Base-by-base conservation (phyloP, 805 yeast genomes). In the Candida saitoana region DNA sequence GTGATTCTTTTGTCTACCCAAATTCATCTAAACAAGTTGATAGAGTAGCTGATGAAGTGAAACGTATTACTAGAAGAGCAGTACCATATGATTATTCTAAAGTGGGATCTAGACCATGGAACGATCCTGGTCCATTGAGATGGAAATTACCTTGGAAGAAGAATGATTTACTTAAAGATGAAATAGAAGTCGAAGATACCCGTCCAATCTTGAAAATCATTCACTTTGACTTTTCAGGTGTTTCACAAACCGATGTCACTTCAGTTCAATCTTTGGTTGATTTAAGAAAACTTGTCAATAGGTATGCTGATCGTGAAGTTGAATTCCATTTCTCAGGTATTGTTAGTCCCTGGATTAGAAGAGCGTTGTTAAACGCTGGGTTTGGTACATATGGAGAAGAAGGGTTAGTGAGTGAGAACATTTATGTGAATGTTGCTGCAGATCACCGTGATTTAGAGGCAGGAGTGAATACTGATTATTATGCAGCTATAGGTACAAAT, bases 291-390 rank as follows among this genome's bases (percentile, higher is more conserved):
- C 80, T 88, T 12, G 62, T 88, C 37, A 80, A 81, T 62, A 74
- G 69, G 43, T 87, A 85, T 55, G 84, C 93, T 14, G 90, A 87
- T 57, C 71, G 84, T 44, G 88, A 84, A 50, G 90, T 88, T 44
- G 96, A 90, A 63, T 82, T 83, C 66, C 97, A 90, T 63, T 89
- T 90, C 60, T 78, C 86, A 8, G 95, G 96, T 18, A 79, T 90
- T 24, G 65, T 85, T 35, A 81, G 85, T 42, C 90, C 91, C 7
- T 90, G 97, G 97, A 78, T 86, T 41, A 80, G 87, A 54, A 76
- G 91, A 56, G 84, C 84, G 4, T 74, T 90, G 50, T 58, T 84
- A 34, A 76, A 79, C 51, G 81, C 82, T 43, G 95, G 95, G 1
- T 88, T 88, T 65, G 95, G 96, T 37, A 67, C 76, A 15, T 69